Evolutionary conservation across 352 stramenopile species (phyloP), one percentile per base, ranked within the genome.

Genomic region (Globisporangium radiosum): DNA sequence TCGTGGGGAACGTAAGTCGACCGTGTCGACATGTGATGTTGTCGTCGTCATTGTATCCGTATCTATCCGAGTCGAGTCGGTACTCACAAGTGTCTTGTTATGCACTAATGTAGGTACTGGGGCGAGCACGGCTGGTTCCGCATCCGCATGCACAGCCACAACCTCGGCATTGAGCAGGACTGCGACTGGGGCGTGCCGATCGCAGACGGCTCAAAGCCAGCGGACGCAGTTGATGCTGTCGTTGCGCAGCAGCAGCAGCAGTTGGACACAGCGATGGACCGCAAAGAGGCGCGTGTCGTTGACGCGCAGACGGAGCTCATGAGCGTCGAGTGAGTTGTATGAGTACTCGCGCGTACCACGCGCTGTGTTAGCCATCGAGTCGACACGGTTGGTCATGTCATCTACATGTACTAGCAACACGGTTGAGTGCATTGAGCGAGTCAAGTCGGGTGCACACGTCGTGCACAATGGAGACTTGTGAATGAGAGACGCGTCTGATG

Each of bases 71-170:
- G 15, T 38, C 5, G 5, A 40, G 7, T 53, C 13, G 37, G 10
- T 45, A 33, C 50, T 57, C 36, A 52, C 43, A 0, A 7, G 6
- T 40, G 37, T 42, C 11, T 54, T 5, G 7, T 4, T 59, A 4
- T 54, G 7, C n/a, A 10, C 17, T n/a, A 19, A 53, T 52, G 44
- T 48, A 66, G 51, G 17, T 94, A 97, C 71, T 97, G 90, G 90
- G 91, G 91, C 37, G 87, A 97, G 68, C 85, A 97, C 45, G 90
- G 91, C 48, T 98, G 89, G 85, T 97, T 96, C 76, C 78, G 84
- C 56, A 96, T 97, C 53, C 62, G 85, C 56, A 95, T 92, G 77
- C 81, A 94, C 66, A 80, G 91, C 71, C 87, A 97, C 74, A 95
- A 96, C 66, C 64, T 96, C 48, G 85, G 79, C 43, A 96, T 96